Evolutionary conservation across 306 rosid genomes (phyloP).

Genomic region (Trichosanthes cucumerina): DNA sequence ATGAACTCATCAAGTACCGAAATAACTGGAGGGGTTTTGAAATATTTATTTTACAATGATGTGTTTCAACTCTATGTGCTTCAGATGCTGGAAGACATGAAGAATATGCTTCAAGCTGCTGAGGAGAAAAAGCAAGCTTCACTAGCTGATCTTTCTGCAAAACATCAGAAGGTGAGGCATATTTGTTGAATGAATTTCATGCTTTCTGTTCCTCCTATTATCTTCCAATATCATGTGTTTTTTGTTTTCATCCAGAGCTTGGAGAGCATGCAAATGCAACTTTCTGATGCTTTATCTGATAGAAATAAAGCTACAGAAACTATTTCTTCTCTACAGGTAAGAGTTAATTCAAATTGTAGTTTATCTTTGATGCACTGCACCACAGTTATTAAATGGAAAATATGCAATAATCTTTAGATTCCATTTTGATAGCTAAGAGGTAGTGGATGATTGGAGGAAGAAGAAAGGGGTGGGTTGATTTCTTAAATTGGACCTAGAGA

Average conservation of each 20-base stretch:
- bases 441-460: not conserved
- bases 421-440: not conserved
- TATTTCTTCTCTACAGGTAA: constrained; percentile 85
- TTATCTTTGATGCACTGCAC: not conserved
- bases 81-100: constrained; percentile 84
- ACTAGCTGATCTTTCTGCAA: constrained; percentile 74
- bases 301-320: constrained; percentile 81
- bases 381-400: not conserved
- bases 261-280: constrained; percentile 88
- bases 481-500: not conserved
- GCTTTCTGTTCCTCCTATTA: not conserved
- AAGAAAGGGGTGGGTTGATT: not conserved
- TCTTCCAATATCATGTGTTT: not conserved
- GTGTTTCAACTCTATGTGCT: constrained; percentile 5
- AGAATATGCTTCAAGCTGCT: constrained; percentile 67
- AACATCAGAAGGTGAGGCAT: constrained; percentile 70
- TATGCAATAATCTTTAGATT: not conserved
- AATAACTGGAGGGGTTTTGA: not conserved
- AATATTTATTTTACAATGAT: not conserved
- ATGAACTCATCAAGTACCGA: not conserved
- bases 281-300: constrained; percentile 81
- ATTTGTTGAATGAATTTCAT: not conserved
- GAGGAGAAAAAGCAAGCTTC: constrained; percentile 88
- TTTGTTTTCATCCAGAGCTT: constrained; percentile 46
- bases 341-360: constrained; percentile 17